Conservation (phyloP, 1,284 basidiomycete species). For the Ustilago vetiveriae region DNA sequence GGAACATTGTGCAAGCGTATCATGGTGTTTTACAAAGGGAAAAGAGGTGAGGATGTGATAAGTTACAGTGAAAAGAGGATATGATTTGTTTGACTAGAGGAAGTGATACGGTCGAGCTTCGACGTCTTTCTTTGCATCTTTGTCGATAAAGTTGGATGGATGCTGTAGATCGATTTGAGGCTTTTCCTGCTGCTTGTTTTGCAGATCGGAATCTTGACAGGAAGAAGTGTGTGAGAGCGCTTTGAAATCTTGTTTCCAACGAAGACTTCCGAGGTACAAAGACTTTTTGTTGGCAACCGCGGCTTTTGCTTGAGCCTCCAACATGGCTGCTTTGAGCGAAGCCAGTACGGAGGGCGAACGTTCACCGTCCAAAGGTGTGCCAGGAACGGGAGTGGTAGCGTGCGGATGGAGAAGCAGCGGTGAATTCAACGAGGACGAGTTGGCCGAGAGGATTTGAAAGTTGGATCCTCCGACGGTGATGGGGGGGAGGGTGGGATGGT, state of each 20-base stretch:
- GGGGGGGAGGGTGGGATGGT: not conserved
- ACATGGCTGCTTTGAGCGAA: conserved; percentile 31
- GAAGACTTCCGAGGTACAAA: conserved; percentile 29
- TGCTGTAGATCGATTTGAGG: too few species aligned
- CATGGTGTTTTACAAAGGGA: too few species aligned
- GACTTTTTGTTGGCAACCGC: conserved; percentile 16
- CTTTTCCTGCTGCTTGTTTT: too few species aligned
- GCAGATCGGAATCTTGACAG: too few species aligned
- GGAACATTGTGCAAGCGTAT: too few species aligned
- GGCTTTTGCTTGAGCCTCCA: conserved; percentile 36
- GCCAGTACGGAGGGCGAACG: conserved; percentile 25
- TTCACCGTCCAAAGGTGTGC: conserved; percentile 12
- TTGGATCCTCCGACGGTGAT: not conserved
- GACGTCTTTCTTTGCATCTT: too few species aligned
- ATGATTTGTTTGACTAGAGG: conserved; percentile 1
- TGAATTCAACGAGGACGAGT: too few species aligned
- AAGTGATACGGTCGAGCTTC: conserved; percentile 17
- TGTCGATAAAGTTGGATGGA: too few species aligned
- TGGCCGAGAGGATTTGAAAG: conserved; percentile 10
- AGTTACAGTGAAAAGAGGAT: too few species aligned
- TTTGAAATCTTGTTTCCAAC: conserved; percentile 21
- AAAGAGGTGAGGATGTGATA: too few species aligned
- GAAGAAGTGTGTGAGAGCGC: not conserved
- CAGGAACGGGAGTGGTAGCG: too few species aligned
- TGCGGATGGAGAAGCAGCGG: too few species aligned